phyloP scores from a whole-genome alignment of 768 basidiomycete species.

The Lactarius quietus region DNA sequence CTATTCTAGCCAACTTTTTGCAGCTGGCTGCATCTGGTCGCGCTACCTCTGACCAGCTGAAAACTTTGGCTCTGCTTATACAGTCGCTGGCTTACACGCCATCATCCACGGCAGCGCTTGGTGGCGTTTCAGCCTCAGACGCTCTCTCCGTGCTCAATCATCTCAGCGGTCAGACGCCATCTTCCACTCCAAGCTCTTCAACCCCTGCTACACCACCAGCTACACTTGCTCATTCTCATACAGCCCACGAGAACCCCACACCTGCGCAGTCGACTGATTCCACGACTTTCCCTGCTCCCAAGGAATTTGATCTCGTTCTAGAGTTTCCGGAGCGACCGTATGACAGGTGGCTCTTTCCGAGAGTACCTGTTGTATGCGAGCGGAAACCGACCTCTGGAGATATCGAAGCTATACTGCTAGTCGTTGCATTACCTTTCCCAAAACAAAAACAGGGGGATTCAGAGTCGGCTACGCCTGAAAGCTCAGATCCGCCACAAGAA shows the following conservation, averaged over 20 bases:
- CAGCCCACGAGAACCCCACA: neutral
- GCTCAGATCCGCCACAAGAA: conserved; percentile 30
- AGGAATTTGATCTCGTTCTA: conserved; percentile 68
- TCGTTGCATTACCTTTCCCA: conserved; percentile 46
- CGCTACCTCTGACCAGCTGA: conserved; percentile 61
- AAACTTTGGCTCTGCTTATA: conserved; percentile 69
- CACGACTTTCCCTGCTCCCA: conserved; percentile 34
- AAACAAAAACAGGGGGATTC: conserved; percentile 22
- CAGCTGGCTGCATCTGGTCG: conserved; percentile 59
- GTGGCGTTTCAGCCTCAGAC: conserved; percentile 8
- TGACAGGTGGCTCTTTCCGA: conserved; percentile 69
- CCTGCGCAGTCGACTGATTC: conserved; percentile 8
- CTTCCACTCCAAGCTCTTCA: conserved; percentile 9
- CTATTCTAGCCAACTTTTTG: conserved; percentile 62
- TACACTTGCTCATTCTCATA: neutral
- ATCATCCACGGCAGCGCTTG: conserved; percentile 6
- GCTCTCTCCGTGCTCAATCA: conserved; percentile 15
- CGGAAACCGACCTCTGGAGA: conserved; percentile 29
- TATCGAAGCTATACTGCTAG: conserved; percentile 38
- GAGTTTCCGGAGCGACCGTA: conserved; percentile 61
- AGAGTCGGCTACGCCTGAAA: conserved; percentile 9
- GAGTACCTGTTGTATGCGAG: conserved; percentile 52
- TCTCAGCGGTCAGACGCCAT: conserved; percentile 1
- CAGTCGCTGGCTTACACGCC: conserved; percentile 51
- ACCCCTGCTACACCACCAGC: conserved; percentile 7